These are phyloP conservation scores for Tylopilus intermedius DNA, from an alignment of 768 basidiomycete species.

Conservation along the genomic window DNA sequence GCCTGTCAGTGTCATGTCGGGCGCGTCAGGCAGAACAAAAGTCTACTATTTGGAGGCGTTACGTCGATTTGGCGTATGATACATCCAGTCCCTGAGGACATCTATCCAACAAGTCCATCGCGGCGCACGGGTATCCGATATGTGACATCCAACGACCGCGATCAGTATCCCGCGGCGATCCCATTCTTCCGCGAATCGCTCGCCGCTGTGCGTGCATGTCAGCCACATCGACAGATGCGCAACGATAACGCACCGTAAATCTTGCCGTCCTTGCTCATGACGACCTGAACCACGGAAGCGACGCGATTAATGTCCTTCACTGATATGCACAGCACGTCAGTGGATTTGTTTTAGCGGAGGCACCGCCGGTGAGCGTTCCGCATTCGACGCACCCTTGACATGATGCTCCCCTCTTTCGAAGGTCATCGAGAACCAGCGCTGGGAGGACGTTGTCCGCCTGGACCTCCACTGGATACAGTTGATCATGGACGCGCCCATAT, in stretches of 20 bases:
- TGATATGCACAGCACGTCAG: slow-evolving; percentile 19
- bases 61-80: neutral
- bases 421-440: slow-evolving; percentile 45
- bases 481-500: slow-evolving; percentile 77
- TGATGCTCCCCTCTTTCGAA: slow-evolving; percentile 65
- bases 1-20: too few species aligned
- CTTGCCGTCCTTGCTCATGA: slow-evolving; percentile 44
- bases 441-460: slow-evolving; percentile 63
- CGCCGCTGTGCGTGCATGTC: slow-evolving; percentile 47
- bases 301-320: slow-evolving; percentile 67
- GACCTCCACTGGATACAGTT: slow-evolving; percentile 66
- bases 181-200: slow-evolving; percentile 93
- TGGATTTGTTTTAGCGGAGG: neutral
- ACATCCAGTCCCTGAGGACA: too few species aligned
- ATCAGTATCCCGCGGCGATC: slow-evolving; percentile 74
- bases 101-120: neutral
- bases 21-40: neutral
- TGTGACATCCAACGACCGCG: neutral
- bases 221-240: neutral
- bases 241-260: slow-evolving; percentile 53
- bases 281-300: slow-evolving; percentile 70
- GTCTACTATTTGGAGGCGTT: neutral
- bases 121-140: neutral
- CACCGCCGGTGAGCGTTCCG: neutral
- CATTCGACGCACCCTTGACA: slow-evolving; percentile 46